Conservation (phyloP, 1,284 basidiomycete genomes). For the Ustilago curta region DNA sequence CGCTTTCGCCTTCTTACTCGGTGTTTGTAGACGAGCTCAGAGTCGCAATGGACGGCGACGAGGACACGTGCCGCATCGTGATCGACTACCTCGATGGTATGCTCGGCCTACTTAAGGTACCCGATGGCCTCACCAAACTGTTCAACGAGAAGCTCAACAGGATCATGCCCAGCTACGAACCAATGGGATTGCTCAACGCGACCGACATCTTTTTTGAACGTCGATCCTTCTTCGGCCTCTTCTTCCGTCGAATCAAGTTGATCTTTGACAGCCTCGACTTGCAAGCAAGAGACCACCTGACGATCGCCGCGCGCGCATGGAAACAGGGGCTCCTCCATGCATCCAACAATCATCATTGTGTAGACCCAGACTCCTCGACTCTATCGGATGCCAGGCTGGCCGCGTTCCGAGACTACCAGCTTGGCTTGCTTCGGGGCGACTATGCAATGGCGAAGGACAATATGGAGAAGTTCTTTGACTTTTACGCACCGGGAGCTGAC, state of each 20-base stretch:
- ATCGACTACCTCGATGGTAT: conserved; percentile 41
- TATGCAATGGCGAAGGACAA: conserved; percentile 45
- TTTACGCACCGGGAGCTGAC: conserved; percentile 49
- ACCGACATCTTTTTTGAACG: conserved; percentile 46
- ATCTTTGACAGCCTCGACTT: conserved; percentile 51
- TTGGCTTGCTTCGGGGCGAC: conserved; percentile 43
- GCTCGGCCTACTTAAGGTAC: conserved; percentile 39
- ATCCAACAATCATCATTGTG: not conserved
- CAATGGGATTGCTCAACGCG: conserved; percentile 36
- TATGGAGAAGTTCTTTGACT: conserved; percentile 53
- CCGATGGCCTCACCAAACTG: conserved; percentile 47
- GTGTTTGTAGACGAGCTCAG: conserved; percentile 26
- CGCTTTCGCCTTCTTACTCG: conserved; percentile 20
- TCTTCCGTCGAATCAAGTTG: conserved; percentile 42
- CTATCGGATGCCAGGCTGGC: conserved; percentile 26
- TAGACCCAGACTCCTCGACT: not conserved
- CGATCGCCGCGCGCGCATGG: conserved; percentile 31
- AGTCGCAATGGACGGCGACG: conserved; percentile 17
- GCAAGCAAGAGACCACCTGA: conserved; percentile 35
- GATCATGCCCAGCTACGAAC: conserved; percentile 46
- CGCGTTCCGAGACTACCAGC: conserved; percentile 42
- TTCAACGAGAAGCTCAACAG: conserved; percentile 49
- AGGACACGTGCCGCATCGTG: conserved; percentile 34
- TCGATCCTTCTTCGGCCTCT: conserved; percentile 52
- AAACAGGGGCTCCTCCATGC: conserved; percentile 9